A percentile compares a stretch with the other conserved stretches of the same genome.
phyloP scores from a whole-genome alignment of 208 protist genomes.

The Trypanosoma cruzi region DNA sequence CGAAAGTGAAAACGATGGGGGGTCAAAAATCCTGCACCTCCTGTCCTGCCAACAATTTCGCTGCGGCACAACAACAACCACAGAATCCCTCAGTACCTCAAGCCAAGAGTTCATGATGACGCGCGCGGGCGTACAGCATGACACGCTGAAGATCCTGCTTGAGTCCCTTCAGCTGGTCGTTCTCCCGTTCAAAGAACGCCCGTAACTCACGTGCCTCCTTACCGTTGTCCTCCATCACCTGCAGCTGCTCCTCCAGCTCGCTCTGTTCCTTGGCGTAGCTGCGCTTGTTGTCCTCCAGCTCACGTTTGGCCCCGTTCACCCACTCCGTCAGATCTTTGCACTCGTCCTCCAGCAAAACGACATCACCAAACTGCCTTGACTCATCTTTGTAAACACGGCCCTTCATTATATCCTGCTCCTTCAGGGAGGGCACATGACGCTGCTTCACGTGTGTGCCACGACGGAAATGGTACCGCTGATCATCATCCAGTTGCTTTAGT shows the following conservation, averaged over 20 bases:
- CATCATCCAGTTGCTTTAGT: constrained; percentile 60
- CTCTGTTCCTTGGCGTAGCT: constrained; percentile 35
- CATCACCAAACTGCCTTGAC: constrained; percentile 42
- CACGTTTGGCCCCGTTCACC: constrained; percentile 60
- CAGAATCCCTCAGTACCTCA: neutral
- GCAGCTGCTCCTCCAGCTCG: constrained; percentile 50
- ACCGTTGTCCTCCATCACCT: constrained; percentile 54
- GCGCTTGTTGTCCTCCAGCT: constrained; percentile 56
- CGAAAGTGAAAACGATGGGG: too few species aligned
- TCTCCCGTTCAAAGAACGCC: constrained; percentile 58
- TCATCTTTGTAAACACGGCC: constrained; percentile 56
- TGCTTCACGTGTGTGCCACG: constrained; percentile 59
- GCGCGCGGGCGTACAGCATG: constrained; percentile 75
- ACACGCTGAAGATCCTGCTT: constrained; percentile 82
- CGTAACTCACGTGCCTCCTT: constrained; percentile 61
- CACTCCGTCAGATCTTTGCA: constrained; percentile 70
- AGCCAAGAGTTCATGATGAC: constrained; percentile 50
- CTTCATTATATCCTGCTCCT: constrained; percentile 36
- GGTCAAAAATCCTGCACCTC: too few species aligned
- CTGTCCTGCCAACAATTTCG: neutral
- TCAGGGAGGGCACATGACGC: constrained; percentile 36
- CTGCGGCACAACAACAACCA: neutral
- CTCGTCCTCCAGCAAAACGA: constrained; percentile 50
- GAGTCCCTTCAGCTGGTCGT: constrained; percentile 63
- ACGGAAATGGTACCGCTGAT: constrained; percentile 71